A percentile compares a stretch with the other conserved stretches of the same genome.
phyloP scores from a whole-genome alignment of 495 filamentous ascomycete species.

The Polyplosphaeria fusca region DNA sequence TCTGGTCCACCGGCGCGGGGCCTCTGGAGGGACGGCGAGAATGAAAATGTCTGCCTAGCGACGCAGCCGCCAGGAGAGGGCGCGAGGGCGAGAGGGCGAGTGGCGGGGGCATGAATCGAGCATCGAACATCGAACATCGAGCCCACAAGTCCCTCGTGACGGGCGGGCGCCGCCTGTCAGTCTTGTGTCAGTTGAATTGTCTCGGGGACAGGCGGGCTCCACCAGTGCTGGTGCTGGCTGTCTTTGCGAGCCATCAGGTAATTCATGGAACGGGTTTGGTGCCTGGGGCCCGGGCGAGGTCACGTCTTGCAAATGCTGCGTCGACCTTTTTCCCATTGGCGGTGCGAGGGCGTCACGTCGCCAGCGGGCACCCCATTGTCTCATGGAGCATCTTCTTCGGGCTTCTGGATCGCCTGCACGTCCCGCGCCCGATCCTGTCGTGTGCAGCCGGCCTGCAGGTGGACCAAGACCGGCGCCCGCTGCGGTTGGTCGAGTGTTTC shows the following conservation, averaged over 20 bases:
- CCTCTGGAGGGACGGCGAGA: constrained; percentile 4
- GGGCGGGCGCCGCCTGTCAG: not conserved
- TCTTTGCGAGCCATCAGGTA: not conserved
- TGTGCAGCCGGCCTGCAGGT: constrained; percentile 15
- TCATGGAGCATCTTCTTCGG: constrained; percentile 14
- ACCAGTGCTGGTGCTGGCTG: not conserved
- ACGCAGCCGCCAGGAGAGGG: constrained; percentile 24
- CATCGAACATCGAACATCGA: not conserved
- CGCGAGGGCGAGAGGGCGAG: constrained; percentile 6
- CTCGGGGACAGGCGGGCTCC: not conserved
- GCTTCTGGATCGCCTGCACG: constrained; percentile 27
- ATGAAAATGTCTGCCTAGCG: constrained; percentile 26
- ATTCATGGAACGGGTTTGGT: not conserved
- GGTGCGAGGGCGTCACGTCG: not conserved
- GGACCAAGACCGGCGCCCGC: constrained; percentile 17
- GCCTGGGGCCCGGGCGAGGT: too few species aligned
- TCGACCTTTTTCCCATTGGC: constrained; percentile 18
- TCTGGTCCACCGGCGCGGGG: constrained; percentile 17
- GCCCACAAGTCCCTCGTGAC: not conserved
- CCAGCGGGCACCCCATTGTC: constrained; percentile 4
- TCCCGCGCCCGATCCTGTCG: constrained; percentile 18
- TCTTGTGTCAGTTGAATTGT: not conserved
- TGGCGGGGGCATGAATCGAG: constrained; percentile 6
- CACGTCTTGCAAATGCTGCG: constrained; percentile 12
- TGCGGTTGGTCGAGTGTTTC: constrained; percentile 32